Base-by-base conservation (phyloP, 179 eudicot genomes). In the Heliamphora pulchella region DNA sequence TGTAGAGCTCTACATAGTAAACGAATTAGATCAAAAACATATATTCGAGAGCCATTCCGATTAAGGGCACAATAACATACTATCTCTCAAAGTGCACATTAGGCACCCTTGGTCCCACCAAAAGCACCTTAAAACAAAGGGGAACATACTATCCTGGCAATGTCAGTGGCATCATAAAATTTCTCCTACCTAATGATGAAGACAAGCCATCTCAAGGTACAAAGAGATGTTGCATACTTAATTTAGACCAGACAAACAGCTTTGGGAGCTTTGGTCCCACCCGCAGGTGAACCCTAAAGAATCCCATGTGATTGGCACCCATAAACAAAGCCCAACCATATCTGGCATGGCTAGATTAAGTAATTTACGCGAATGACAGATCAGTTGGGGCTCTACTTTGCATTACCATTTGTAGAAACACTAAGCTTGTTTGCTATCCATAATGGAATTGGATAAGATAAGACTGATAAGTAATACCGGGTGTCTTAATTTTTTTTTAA, bases 241-340 rank as follows among this genome's bases (percentile, higher is more conserved):
- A 62, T 8, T 8, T 15, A 48, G 63, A 20, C 71, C 22, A 77
- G 58, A 63, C 79, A 62, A 41, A 18, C 48, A 18, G 69, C 71
- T 58, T 62, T 14, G 15, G 44, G 15, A 58, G 8, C 55, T 58
- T 77, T 61, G 57, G 72, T 47, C 71, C 80, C 71, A 8, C 80
- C 1, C 6, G 54, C 4, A 64, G 61, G 22, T 64, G 17, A 77
- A 63, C n/a, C 59, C 59, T 20, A 77, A 50, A 77, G 72, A 77
- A 50, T 48, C 51, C 80, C 62, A 77, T 64, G 79, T 77, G 79
- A 76, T 48, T 77, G 79, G 57, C 79, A 77, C 8, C 71, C 20
- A 62, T 13, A 62, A 43, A n/a, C 1, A 17, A 1, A 14, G 69
- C 53, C 41, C 69, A 46, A 18, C 2, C 8, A 44, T 5, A 41